Evolutionary conservation across 2,329 filamentous ascomycete species (phyloP).

Genomic region (Aspergillus nomiae): DNA sequence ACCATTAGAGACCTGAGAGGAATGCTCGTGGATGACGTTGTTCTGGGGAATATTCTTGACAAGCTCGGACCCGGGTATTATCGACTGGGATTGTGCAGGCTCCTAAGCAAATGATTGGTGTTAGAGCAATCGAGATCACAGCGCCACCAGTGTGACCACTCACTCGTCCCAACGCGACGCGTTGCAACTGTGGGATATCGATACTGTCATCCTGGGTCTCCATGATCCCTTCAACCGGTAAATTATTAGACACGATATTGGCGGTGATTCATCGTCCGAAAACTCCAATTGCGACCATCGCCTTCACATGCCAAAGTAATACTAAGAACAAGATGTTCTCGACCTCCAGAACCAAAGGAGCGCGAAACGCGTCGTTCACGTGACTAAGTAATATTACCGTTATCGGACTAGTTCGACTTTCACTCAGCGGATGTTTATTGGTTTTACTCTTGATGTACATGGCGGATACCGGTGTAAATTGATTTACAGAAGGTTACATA

Average conservation of each 20-base stretch:
- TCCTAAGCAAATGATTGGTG: slow-evolving; percentile 30
- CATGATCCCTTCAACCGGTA: slow-evolving; percentile 25
- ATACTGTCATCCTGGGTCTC: slow-evolving; percentile 45
- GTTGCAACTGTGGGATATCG: slow-evolving; percentile 43
- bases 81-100: slow-evolving; percentile 31
- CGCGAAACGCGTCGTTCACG: slow-evolving; percentile 37
- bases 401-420: slow-evolving; percentile 14
- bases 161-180: slow-evolving; percentile 43
- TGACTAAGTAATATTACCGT: slow-evolving; percentile 31
- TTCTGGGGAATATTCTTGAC: slow-evolving; percentile 9
- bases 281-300: not conserved
- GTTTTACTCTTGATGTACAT: not conserved
- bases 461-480: not conserved
- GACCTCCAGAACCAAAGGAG: slow-evolving; percentile 18
- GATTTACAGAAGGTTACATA: slow-evolving; percentile 18
- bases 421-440: not conserved
- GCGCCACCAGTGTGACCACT: slow-evolving; percentile 33
- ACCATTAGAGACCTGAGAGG: slow-evolving; percentile 12
- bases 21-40: not conserved
- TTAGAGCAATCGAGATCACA: slow-evolving; percentile 31
- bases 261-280: not conserved
- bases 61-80: slow-evolving; percentile 14
- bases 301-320: not conserved
- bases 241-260: not conserved
- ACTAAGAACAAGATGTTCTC: not conserved